Conservation (phyloP, 495 filamentous ascomycete species). For the Aspergillus sclerotioniger region DNA sequence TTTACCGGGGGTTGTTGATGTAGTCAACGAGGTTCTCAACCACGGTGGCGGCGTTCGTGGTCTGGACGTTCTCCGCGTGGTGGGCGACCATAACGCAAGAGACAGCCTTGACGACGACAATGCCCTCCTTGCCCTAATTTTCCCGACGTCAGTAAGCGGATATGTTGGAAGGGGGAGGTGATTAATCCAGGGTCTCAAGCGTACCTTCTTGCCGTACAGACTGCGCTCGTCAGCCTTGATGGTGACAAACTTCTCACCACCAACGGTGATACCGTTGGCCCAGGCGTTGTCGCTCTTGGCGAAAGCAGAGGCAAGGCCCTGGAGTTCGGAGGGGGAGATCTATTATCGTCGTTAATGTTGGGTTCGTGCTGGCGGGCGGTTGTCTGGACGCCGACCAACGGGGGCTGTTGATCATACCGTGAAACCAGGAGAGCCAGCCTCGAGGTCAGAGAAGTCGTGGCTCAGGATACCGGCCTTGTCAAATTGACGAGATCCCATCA, state of each 20-base stretch:
- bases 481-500: slow-evolving; percentile 79
- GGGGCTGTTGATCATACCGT: slow-evolving; percentile 51
- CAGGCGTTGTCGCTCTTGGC: slow-evolving; percentile 28
- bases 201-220: slow-evolving; percentile 84
- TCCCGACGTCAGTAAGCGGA: neutral
- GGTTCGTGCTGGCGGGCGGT: neutral
- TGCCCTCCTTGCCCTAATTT: slow-evolving; percentile 69
- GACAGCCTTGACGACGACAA: slow-evolving; percentile 75
- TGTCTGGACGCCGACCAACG: neutral
- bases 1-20: slow-evolving; percentile 38
- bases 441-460: slow-evolving; percentile 73
- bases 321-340: slow-evolving; percentile 42
- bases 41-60: slow-evolving; percentile 41
- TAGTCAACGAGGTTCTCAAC: slow-evolving; percentile 46
- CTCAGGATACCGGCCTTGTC: slow-evolving; percentile 88
- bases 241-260: slow-evolving; percentile 68
- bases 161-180: neutral
- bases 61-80: slow-evolving; percentile 67
- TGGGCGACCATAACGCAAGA: slow-evolving; percentile 85
- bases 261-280: slow-evolving; percentile 63
- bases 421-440: slow-evolving; percentile 73
- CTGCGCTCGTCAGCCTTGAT: slow-evolving; percentile 71
- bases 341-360: slow-evolving; percentile 18
- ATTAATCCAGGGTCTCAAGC: slow-evolving; percentile 13
- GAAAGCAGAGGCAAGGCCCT: slow-evolving; percentile 34